Evolutionary conservation across 2,329 filamentous ascomycete species (phyloP).

Genomic region (Pseudocercospora musae): DNA sequence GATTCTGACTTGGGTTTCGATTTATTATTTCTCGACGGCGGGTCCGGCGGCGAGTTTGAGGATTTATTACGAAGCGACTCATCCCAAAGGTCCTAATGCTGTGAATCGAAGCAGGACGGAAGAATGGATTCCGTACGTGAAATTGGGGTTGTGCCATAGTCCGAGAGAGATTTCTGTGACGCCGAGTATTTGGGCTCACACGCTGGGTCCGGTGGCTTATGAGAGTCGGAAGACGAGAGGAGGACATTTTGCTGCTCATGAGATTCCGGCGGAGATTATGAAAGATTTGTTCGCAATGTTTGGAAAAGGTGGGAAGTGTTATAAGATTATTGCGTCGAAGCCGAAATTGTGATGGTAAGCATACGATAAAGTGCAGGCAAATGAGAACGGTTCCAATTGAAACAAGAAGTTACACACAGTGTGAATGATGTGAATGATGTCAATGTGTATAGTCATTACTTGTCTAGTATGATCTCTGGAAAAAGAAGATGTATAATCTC

Average conservation of each 20-base stretch:
- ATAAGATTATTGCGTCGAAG: conserved; percentile 16
- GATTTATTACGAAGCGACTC: conserved; percentile 69
- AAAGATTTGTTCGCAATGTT: conserved; percentile 22
- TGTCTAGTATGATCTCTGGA: conserved; percentile 28
- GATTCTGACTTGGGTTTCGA: conserved; percentile 68
- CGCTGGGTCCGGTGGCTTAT: conserved; percentile 58
- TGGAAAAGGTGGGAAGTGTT: conserved; percentile 21
- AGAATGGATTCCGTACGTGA: conserved; percentile 46
- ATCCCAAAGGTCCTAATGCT: conserved; percentile 29
- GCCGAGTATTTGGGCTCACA: conserved; percentile 56
- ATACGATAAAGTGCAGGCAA: neutral
- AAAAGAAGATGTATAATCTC: conserved; percentile 48
- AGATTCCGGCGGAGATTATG: conserved; percentile 22
- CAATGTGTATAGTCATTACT: conserved; percentile 6
- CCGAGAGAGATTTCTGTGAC: conserved; percentile 56
- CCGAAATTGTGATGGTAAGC: conserved; percentile 9
- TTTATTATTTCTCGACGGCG: conserved; percentile 69
- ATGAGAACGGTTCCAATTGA: neutral
- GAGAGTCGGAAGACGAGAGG: conserved; percentile 49
- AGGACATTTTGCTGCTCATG: conserved; percentile 60
- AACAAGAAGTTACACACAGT: neutral
- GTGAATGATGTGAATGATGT: neutral
- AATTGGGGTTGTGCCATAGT: conserved; percentile 55
- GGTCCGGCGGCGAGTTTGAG: conserved; percentile 64
- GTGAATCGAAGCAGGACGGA: conserved; percentile 37